Evolutionary conservation across 1,139 yeast species (phyloP), one percentile per base, ranked within the genome.

Genomic region (Nematodospora anomalae): DNA sequence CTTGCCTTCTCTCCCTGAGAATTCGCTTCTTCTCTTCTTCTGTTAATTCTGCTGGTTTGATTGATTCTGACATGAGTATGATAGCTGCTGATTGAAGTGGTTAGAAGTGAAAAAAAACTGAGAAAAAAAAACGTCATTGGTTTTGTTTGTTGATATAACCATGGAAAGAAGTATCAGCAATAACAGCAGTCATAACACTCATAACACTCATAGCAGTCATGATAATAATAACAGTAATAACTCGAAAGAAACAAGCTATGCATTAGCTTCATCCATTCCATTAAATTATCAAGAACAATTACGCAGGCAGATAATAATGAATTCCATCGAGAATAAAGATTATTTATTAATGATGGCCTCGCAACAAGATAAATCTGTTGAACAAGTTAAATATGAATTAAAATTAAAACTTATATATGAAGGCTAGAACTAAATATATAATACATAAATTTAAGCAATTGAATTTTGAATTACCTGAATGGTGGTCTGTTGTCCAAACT

Each of bases 1-100:
- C 83, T 35, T 79, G 83, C 48, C 90, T 70, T 53, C 88, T 72
- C 52, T 83, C 89, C 43, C 89, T 71, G 26, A 83, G 60, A 20
- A 80, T 50, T 40, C 69, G 65, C 49, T 81, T 75, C 60, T 78
- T 81, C 50, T 83, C 90, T 30, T 79, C 83, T 4, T 80, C 83
- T 21, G 74, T 56, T 35, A 74, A 34, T 34, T 58, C 33, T 13
- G 44, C 62, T 14, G 63, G 46, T 60, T 62, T 59, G n/a, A 9
- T 24, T 25, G 43, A 13, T 13, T 36, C 36, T 12, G 43, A 35
- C 44, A 41, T 41, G 28, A 23, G 8, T 18, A n/a, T n/a, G n/a
- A n/a, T n/a, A n/a, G n/a, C n/a, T n/a, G n/a, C 32, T 11, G 38
- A 40, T 14, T 46, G 20, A 11, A 26, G n/a, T 11, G 22, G 12